Evolutionary conservation across 1,284 basidiomycete genomes (phyloP), one percentile per base, ranked within the genome.

Genomic region (Apiotrichum siamense): DNA sequence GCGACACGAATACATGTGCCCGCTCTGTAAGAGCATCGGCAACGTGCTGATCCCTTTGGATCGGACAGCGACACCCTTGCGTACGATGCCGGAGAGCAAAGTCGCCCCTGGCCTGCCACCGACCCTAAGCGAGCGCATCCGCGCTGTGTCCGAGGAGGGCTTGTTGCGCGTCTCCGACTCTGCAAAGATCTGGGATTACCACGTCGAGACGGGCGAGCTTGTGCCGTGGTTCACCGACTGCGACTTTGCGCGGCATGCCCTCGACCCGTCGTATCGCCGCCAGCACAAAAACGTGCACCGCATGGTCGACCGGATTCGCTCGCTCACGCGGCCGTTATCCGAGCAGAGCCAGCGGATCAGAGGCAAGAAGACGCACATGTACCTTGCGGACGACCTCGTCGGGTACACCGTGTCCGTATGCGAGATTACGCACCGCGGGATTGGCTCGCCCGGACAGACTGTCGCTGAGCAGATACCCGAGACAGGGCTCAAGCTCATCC

Each of bases 1-100:
- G 18, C 80, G 96, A 38, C 87, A 88, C 67, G 96, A 99, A 70
- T 98, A 86, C 75, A 88, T 97, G 47, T 98, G 96, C 65, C 96
- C 96, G 0, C 75, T 99, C n/a, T 99, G 96, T 79, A 98, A 98
- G 76, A 91, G 88, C 61, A 78, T 98, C 1, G 93, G 94, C 11
- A 99, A 98, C 72, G 82, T 91, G 29, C 85, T 98, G 35, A 78
- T 99, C 3, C 94, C 96, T 0, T 83, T 93, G 5, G 78, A 82
- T 40, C 50, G 52, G 26, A 58, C 55, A 9, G 61, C 62, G 1
- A 47, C 57, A 3, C 60, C 59, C 21, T 42, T 49, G 13, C 53
- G 40, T 29, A 51, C 33, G 44, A 58, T 54, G 50, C 58, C 47
- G 39, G 60, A 47, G 52, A 59, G 40, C 42, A 60, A 48, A 54